Base-by-base conservation (phyloP, 176 grass and related monocot species). In the Urochloa ruziziensis region DNA sequence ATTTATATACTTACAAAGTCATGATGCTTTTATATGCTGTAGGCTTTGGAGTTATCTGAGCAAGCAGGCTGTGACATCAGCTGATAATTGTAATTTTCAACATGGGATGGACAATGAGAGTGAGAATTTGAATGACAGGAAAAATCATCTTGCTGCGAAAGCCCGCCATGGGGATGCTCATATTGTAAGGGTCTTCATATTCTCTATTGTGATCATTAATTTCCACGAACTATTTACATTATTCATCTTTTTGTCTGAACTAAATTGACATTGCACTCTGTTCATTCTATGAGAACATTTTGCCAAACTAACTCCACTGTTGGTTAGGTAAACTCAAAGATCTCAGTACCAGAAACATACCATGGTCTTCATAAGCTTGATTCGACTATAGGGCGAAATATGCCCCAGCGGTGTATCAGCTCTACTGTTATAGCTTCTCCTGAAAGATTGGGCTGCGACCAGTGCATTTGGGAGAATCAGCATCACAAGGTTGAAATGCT, bases 11-110 rank as follows among this genome's bases (percentile, higher is more conserved):
- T 68, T 69, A 40, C 62, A 67, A 23, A 39, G 29, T 74, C 44
- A 70, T 86, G 39, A 64, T 87, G 57, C 75, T 69, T 70, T 86
- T 72, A 10, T 53, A 78, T 54, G 72, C 35, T 64, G 64, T 83
- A 94, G 92, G 92, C 83, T 94, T 8, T 94, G 92, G 92, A 60
- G 82, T 83, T 77, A 86, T 70, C 89, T 94, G 28, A 77, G 74
- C 62, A 84, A 88, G 77, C 72, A 36, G 46, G 30, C 32, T 77
- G 62, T 78, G 64, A 59, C 78, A 62, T 68, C 1, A 40, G 39
- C 47, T 78, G 48, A 65, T 72, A 73, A 84, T 91, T 86, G 80
- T 61, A 51, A 73, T 44, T 14, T 63, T 42, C 72, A 80, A 78
- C 51, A 74, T 59, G 66, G 40, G 65, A 60, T 44, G 17, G 48